Conservation (phyloP, 2,329 filamentous ascomycete genomes). For the Apiospora malaysiana region DNA sequence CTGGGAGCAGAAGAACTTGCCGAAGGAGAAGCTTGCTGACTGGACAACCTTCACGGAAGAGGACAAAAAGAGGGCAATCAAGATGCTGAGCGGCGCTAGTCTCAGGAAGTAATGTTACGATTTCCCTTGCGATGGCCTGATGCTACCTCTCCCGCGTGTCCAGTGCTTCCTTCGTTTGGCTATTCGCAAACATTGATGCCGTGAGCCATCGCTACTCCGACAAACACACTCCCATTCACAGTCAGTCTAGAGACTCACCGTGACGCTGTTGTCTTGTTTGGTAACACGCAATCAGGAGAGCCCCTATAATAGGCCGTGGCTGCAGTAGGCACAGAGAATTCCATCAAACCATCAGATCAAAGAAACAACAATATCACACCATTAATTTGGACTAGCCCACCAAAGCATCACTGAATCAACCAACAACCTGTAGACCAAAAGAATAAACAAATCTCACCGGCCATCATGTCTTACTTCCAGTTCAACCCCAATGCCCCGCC, state of each 20-base stretch:
- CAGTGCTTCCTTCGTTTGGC: background rate
- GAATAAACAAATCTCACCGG: background rate
- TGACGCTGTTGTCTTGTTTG: background rate
- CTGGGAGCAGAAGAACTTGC: constrained; percentile 31
- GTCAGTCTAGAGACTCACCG: background rate
- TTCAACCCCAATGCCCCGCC: background rate
- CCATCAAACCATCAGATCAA: background rate
- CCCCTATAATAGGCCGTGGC: background rate
- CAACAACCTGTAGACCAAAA: background rate
- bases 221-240: background rate
- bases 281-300: background rate
- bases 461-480: background rate
- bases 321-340: no score
- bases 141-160: background rate
- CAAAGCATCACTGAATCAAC: no score
- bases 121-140: background rate
- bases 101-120: background rate
- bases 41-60: constrained; percentile 30
- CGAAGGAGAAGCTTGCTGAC: constrained; percentile 30
- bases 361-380: background rate
- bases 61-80: constrained; percentile 26
- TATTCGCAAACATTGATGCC: no score
- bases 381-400: background rate
- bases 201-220: background rate
- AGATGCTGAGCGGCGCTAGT: constrained; percentile 25